Conservation (phyloP, 768 basidiomycete genomes). For the Lanmaoa rubissima region DNA sequence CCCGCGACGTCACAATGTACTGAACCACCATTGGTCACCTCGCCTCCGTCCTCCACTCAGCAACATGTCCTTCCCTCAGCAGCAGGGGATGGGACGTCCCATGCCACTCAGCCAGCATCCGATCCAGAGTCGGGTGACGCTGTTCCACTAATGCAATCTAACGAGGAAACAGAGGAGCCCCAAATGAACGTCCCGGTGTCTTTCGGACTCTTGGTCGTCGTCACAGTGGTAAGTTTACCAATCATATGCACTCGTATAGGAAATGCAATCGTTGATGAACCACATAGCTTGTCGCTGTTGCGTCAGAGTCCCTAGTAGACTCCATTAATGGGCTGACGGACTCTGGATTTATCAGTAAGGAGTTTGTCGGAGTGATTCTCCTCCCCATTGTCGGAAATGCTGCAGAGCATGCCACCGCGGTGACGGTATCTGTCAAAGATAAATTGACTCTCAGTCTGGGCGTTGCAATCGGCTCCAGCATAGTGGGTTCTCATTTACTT, state of each 20-base stretch:
- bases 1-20: not conserved
- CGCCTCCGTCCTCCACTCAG: not conserved
- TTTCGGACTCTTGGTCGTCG: slow-evolving; percentile 49
- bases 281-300: slow-evolving; percentile 50
- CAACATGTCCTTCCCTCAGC: too few relatives aligned
- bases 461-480: slow-evolving; percentile 88
- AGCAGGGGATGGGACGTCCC: too few relatives aligned
- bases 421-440: slow-evolving; percentile 87
- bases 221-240: slow-evolving; percentile 57
- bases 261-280: not conserved
- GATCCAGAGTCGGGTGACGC: slow-evolving; percentile 13
- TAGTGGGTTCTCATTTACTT: slow-evolving; percentile 44
- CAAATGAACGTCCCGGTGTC: slow-evolving; percentile 56
- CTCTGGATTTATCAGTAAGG: slow-evolving; percentile 56
- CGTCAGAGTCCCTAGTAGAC: slow-evolving; percentile 69
- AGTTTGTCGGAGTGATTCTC: slow-evolving; percentile 85
- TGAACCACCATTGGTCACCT: slow-evolving; percentile 4
- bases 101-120: not conserved
- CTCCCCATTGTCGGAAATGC: slow-evolving; percentile 92
- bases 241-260: not conserved
- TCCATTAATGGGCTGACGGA: slow-evolving; percentile 75
- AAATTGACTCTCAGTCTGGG: slow-evolving; percentile 85
- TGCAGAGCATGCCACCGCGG: slow-evolving; percentile 90
- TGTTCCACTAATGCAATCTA: not conserved
- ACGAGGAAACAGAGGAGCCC: slow-evolving; percentile 41